Percentiles rank a stretch among this genome's conserved stretches.
phyloP scores from a whole-genome alignment of 2,329 filamentous ascomycete species.

The Curvularia sp. region DNA sequence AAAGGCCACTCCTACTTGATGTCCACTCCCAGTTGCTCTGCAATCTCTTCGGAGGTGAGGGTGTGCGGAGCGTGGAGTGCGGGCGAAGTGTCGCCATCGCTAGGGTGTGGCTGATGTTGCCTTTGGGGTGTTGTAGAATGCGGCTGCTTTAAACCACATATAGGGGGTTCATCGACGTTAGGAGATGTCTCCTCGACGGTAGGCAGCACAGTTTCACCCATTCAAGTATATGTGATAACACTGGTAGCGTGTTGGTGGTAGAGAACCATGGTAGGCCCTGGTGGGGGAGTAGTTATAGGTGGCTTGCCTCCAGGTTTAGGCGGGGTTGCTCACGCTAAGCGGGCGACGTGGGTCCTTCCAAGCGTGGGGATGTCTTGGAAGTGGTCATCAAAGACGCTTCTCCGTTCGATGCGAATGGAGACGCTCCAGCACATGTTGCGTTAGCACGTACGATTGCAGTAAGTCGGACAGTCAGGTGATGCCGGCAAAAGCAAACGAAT shows the following conservation, averaged over 20 bases:
- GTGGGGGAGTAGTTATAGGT: slow-evolving; percentile 45
- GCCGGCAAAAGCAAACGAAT: slow-evolving; percentile 2
- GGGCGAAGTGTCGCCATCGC: slow-evolving; percentile 29
- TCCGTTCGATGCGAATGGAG: slow-evolving; percentile 21
- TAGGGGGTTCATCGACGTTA: slow-evolving; percentile 52
- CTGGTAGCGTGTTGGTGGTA: slow-evolving; percentile 41
- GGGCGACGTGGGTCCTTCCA: slow-evolving; percentile 43
- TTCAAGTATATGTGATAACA: slow-evolving; percentile 51
- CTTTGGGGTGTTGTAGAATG: slow-evolving; percentile 34
- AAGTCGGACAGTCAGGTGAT: slow-evolving; percentile 8
- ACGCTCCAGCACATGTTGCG: slow-evolving; percentile 2
- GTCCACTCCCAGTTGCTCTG: slow-evolving; percentile 47
- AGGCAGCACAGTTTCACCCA: slow-evolving; percentile 52
- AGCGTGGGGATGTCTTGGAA: slow-evolving; percentile 32
- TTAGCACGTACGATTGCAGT: slow-evolving; percentile 6
- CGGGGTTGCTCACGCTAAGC: slow-evolving; percentile 41
- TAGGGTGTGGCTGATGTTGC: slow-evolving; percentile 32
- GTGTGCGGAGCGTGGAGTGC: slow-evolving; percentile 46
- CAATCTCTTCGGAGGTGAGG: slow-evolving; percentile 46
- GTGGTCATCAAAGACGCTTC: slow-evolving; percentile 27
- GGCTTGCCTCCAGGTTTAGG: slow-evolving; percentile 30
- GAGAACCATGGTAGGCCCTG: slow-evolving; percentile 28
- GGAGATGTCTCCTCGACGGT: slow-evolving; percentile 51
- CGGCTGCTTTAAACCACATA: slow-evolving; percentile 49
- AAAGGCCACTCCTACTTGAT: slow-evolving; percentile 36